A percentile compares a stretch with the other conserved stretches of the same genome.
phyloP scores from a whole-genome alignment of 2,329 filamentous ascomycete species.

The Grosmannia clavigera region DNA sequence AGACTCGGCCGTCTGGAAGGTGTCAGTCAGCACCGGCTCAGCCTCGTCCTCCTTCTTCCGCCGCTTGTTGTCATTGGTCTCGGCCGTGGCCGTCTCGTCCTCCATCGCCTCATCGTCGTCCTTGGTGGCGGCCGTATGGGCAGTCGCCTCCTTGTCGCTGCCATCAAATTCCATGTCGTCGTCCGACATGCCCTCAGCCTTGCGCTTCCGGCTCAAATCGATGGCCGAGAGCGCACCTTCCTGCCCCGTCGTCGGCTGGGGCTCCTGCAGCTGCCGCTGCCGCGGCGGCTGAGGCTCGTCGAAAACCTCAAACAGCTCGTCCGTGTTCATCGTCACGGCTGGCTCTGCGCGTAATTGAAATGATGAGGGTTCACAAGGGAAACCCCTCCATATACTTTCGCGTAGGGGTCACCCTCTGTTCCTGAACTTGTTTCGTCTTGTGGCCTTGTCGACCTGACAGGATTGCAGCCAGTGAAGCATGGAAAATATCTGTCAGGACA shows the following conservation, averaged over 20 bases:
- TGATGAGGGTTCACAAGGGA: not conserved
- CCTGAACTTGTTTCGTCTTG: not conserved
- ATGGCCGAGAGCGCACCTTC: no score
- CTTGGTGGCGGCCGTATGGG: conserved; percentile 15
- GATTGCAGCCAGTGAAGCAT: not conserved
- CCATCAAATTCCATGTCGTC: not conserved
- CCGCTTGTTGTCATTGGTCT: conserved; percentile 38
- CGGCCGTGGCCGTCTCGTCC: conserved; percentile 20
- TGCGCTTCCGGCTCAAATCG: conserved; percentile 51
- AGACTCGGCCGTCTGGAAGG: conserved; percentile 89
- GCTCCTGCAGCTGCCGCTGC: conserved; percentile 33
- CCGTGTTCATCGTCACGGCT: conserved; percentile 34
- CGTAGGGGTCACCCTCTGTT: not conserved
- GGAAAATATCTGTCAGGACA: not conserved
- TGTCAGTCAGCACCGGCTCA: conserved; percentile 74
- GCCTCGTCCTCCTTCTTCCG: conserved; percentile 38
- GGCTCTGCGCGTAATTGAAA: not conserved
- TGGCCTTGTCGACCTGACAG: not conserved
- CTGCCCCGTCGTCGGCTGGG: not conserved
- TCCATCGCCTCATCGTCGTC: conserved; percentile 21
- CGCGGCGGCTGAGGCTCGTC: conserved; percentile 51
- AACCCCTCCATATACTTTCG: not conserved
- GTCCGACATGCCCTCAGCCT: conserved; percentile 54
- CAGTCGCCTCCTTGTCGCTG: conserved; percentile 13
- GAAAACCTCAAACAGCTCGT: conserved; percentile 75